A percentile compares a stretch with the other conserved stretches of the same genome.
Conservation (phyloP, 805 yeast genomes). For the Pichia paraexigua region DNA sequence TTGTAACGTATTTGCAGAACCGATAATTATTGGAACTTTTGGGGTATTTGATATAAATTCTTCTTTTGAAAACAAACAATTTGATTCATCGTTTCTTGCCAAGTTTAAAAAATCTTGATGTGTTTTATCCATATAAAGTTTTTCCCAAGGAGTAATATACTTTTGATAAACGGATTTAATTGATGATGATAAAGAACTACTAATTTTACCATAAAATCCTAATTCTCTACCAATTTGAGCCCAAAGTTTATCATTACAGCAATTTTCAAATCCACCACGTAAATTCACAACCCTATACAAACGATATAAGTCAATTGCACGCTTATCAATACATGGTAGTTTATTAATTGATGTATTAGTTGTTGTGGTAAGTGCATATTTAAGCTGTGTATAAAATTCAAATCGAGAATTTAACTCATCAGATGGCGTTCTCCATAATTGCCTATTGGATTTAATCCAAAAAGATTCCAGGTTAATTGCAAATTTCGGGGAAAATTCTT, state of each 20-base stretch:
- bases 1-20: conserved; percentile 37
- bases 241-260: conserved; percentile 66
- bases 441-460: conserved; percentile 45
- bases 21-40: conserved; percentile 33
- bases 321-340: conserved; percentile 59
- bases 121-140: conserved; percentile 7
- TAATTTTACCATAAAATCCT: conserved; percentile 65
- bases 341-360: conserved; percentile 26
- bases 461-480: conserved; percentile 37
- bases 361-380: conserved; percentile 24
- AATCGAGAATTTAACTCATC: conserved; percentile 38
- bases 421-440: conserved; percentile 36
- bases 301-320: conserved; percentile 56
- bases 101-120: conserved; percentile 8
- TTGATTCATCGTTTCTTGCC: conserved; percentile 7
- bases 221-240: conserved; percentile 76
- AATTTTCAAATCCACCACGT: conserved; percentile 60
- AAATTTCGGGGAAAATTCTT: conserved; percentile 15
- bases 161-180: conserved; percentile 52
- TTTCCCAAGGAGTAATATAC: conserved; percentile 27
- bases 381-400: conserved; percentile 40
- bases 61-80: conserved; percentile 1
- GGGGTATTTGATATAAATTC: background rate
- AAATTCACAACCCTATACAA: conserved; percentile 49
- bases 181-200: conserved; percentile 64